Evolutionary conservation across 2,329 filamentous ascomycete species (phyloP).

Genomic region (Cordyceps militaris): DNA sequence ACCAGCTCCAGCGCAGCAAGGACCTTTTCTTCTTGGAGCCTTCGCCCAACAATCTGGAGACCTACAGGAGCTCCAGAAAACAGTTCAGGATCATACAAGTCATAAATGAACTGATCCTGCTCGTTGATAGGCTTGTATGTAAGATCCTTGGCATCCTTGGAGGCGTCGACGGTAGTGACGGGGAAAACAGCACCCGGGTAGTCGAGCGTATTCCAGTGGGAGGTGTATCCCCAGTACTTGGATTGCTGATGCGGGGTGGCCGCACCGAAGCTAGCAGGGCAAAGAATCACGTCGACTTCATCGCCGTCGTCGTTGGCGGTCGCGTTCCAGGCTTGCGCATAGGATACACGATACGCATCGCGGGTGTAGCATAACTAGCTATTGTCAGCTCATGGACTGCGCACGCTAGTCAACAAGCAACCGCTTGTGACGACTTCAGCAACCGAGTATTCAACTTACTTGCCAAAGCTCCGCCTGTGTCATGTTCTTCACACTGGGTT

Average conservation of each 20-base stretch:
- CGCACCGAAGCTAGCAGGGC: conserved; percentile 50
- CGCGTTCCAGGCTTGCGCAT: conserved; percentile 31
- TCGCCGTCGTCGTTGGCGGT: conserved; percentile 22
- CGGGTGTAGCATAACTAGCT: conserved; percentile 27
- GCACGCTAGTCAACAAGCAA: neutral
- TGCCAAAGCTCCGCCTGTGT: conserved; percentile 35
- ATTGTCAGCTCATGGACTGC: neutral
- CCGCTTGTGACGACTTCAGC: too few species aligned
- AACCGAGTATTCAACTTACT: conserved; percentile 17
- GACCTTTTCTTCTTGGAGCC: conserved; percentile 26
- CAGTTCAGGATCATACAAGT: conserved; percentile 22
- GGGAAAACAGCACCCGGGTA: conserved; percentile 59
- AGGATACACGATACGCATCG: conserved; percentile 32
- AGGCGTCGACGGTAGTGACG: conserved; percentile 28
- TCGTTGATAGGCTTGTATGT: conserved; percentile 23
- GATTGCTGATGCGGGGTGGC: conserved; percentile 35
- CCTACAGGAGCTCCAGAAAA: conserved; percentile 22
- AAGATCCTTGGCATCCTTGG: conserved; percentile 20
- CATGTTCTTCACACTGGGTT: conserved; percentile 34
- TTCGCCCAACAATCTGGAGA: conserved; percentile 23
- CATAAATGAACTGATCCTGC: conserved; percentile 23
- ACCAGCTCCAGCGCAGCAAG: conserved; percentile 21
- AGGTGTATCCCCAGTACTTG: conserved; percentile 57
- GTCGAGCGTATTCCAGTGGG: conserved; percentile 63
- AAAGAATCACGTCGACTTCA: conserved; percentile 54